These are phyloP conservation scores for Passalora sequoiae DNA, from an alignment of 2,329 filamentous ascomycete species.

Conservation along the genomic window DNA sequence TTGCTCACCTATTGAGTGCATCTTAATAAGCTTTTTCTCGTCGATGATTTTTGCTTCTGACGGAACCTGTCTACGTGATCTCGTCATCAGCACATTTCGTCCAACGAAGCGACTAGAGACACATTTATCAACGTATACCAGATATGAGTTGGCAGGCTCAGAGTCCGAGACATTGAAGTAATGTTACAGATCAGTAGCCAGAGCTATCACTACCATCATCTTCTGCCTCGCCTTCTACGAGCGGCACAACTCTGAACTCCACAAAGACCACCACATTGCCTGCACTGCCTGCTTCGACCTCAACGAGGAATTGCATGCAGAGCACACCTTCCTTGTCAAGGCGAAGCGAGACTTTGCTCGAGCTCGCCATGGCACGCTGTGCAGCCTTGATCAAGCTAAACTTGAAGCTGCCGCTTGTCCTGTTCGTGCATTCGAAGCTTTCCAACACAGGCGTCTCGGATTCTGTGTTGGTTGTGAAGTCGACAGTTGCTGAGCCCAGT, in stretches of 20 bases:
- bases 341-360: constrained; percentile 85
- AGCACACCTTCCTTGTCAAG: constrained; percentile 85
- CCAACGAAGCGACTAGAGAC: no score
- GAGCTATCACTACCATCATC: constrained; percentile 24
- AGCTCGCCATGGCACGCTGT: constrained; percentile 84
- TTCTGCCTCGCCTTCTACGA: constrained; percentile 56
- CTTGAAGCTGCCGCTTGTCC: constrained; percentile 68
- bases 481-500: constrained; percentile 56
- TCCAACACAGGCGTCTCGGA: constrained; percentile 55
- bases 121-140: no score
- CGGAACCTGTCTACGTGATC: no score
- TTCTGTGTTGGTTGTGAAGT: constrained; percentile 44
- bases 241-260: constrained; percentile 77
- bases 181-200: constrained; percentile 9
- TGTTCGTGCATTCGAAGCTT: constrained; percentile 60
- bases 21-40: no score
- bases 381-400: constrained; percentile 83
- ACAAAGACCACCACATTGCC: constrained; percentile 59
- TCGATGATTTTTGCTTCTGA: no score
- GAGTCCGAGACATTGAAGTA: no score
- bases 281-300: constrained; percentile 55
- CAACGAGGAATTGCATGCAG: constrained; percentile 94
- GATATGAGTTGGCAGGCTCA: no score
- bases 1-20: no score
- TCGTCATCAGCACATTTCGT: no score